Conservation (phyloP, 2,329 filamentous ascomycete genomes). For the Colletotrichum lupini region DNA sequence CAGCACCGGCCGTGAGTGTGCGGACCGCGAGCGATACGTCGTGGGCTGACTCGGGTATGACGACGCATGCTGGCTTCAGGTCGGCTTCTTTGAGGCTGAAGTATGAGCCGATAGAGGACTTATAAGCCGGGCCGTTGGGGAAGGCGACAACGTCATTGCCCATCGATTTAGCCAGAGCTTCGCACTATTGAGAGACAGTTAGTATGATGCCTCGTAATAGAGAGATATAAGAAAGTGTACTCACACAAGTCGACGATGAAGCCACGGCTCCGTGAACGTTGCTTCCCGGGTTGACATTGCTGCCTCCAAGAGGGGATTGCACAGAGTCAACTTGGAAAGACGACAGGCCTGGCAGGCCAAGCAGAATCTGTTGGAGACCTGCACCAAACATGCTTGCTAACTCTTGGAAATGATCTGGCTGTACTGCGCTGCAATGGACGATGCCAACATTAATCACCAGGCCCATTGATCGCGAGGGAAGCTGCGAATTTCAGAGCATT, state of each 20-base stretch:
- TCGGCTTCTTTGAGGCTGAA: constrained; percentile 16
- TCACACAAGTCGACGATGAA: constrained; percentile 4
- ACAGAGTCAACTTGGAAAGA: neutral
- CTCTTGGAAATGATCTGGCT: too few species aligned
- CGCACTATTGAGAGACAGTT: neutral
- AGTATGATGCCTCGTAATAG: too few species aligned
- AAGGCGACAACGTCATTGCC: neutral
- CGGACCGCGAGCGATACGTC: constrained; percentile 28
- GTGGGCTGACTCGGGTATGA: constrained; percentile 13
- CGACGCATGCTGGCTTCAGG: constrained; percentile 19
- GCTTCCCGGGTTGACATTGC: neutral
- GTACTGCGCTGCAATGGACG: too few species aligned
- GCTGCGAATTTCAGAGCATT: neutral
- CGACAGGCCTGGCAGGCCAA: neutral
- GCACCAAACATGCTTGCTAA: constrained; percentile 3
- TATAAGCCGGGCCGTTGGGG: neutral
- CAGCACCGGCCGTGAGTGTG: neutral
- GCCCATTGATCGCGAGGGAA: neutral
- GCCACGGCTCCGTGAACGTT: neutral
- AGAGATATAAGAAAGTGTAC: neutral
- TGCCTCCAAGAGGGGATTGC: neutral
- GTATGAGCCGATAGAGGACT: constrained; percentile 3
- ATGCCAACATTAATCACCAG: neutral
- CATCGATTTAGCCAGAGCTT: neutral
- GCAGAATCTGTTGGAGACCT: constrained; percentile 4